A percentile compares a stretch with the other conserved stretches of the same genome.
Conservation (phyloP, 2,329 filamentous ascomycete species). For the Cyclaneusma minus region DNA sequence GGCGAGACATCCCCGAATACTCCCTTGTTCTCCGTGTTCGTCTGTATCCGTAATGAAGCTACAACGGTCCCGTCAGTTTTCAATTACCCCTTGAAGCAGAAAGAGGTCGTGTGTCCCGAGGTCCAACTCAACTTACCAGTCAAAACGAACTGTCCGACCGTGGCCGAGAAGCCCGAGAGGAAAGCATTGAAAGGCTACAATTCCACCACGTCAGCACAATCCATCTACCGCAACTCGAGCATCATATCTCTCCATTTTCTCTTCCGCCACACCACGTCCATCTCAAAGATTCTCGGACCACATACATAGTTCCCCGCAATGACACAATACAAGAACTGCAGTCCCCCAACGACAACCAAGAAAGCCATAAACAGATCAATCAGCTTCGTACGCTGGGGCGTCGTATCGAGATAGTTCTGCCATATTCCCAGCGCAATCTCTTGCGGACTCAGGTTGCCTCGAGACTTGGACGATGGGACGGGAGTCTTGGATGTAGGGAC, state of each 20-base stretch:
- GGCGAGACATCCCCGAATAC: slow-evolving; percentile 66
- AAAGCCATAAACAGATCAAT: slow-evolving; percentile 86
- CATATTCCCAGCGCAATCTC: slow-evolving; percentile 56
- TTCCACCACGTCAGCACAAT: slow-evolving; percentile 4
- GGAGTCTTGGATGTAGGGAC: slow-evolving; percentile 11
- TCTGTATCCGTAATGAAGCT: slow-evolving; percentile 80
- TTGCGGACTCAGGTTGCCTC: slow-evolving; percentile 14
- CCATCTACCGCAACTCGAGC: no score
- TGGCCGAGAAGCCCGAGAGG: slow-evolving; percentile 83
- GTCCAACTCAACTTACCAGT: slow-evolving; percentile 44
- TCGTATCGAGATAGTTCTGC: slow-evolving; percentile 64
- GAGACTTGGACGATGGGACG: slow-evolving; percentile 2
- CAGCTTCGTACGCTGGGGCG: slow-evolving; percentile 81
- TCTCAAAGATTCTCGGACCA: slow-evolving; percentile 12
- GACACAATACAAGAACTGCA: slow-evolving; percentile 90
- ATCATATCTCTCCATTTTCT: slow-evolving; percentile 1
- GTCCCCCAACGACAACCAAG: slow-evolving; percentile 65
- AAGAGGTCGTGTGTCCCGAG: not conserved
- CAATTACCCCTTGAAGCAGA: slow-evolving; percentile 1
- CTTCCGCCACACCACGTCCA: not conserved
- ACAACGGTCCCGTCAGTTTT: slow-evolving; percentile 3
- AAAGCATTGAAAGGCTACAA: slow-evolving; percentile 96
- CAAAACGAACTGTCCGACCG: slow-evolving; percentile 93
- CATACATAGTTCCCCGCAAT: slow-evolving; percentile 87
- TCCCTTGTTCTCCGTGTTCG: slow-evolving; percentile 63